Evolutionary conservation across 176 grass and related monocot species (phyloP), one percentile per base, ranked within the genome.

Genomic region (Urochloa ruziziensis): DNA sequence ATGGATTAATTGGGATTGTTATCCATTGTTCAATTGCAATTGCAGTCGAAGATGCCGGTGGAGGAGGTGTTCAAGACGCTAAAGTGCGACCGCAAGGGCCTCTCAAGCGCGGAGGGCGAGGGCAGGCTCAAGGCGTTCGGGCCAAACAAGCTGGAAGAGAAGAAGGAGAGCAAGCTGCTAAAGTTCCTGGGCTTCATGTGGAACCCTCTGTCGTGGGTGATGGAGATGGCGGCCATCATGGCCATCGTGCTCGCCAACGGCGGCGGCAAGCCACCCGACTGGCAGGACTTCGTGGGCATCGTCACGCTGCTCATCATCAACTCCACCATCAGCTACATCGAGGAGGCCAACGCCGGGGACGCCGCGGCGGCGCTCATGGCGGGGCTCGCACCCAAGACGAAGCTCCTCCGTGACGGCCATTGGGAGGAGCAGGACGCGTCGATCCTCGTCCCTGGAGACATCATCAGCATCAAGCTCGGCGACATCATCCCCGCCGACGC

Each of bases 381-480:
- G 24, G 90, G 95, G 1, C 78, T 97, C 1, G 95, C 92, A 9
- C 95, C 95, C 65, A 97, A 93, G 90, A 90, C 95, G 5, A 97
- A 97, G 94, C 77, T 97, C 18, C 86, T 98, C 18, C 65, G 95
- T 12, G 92, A 98, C 70, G 91, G 90, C 29, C 67, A 57, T 53
- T 98, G 95, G 95, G 77, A 88, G 30, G 95, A 98, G 86, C 86
- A 88, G 78, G 95, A 98, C 23, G 95, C 95, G 21, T 54, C 95
- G 1, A 98, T 98, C 64, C 80, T 94, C 0, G 95, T 98, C 0
- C 95, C 92, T 16, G 95, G 95, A 0, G 95, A 98, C 70, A 98
- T 98, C 84, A 94, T 98, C 88, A 98, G 92, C 80, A 85, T 98
- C 92, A 98, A 98, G 90, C 92, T 98, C 33, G 95, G 95, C 4